These are phyloP conservation scores for Coemansia sp. DNA, from an alignment of 192 early-diverging fungal species.

Conservation along the genomic window DNA sequence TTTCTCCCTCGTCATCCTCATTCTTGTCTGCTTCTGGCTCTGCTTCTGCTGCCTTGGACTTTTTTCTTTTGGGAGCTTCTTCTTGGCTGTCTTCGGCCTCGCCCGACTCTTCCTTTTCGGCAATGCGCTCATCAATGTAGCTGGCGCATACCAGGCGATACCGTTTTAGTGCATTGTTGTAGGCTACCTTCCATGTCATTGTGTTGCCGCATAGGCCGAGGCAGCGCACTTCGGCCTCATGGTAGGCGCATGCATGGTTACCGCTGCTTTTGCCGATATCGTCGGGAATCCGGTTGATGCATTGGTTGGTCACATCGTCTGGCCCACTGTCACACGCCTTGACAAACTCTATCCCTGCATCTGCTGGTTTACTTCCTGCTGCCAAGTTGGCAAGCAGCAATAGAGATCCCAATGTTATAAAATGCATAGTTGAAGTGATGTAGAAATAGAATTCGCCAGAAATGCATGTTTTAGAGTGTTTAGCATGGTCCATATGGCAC, in stretches of 20 bases:
- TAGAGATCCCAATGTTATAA: neutral
- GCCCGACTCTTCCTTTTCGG: constrained; percentile 42
- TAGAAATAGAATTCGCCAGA: no score
- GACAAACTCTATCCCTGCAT: constrained; percentile 41
- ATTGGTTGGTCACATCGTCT: constrained; percentile 52
- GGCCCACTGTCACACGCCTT: constrained; percentile 46
- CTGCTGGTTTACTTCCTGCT: constrained; percentile 8
- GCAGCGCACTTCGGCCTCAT: constrained; percentile 50
- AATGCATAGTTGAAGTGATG: neutral
- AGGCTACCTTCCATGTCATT: constrained; percentile 46
- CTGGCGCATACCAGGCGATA: constrained; percentile 50
- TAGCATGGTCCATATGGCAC: no score
- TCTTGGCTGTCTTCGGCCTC: constrained; percentile 12
- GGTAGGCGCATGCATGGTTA: constrained; percentile 51
- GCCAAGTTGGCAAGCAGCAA: neutral
- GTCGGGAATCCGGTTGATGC: constrained; percentile 52
- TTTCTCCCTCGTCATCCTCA: constrained; percentile 11
- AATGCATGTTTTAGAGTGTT: no score
- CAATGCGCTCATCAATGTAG: constrained; percentile 42
- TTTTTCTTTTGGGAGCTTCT: constrained; percentile 9
- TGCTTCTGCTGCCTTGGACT: neutral
- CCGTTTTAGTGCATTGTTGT: constrained; percentile 45
- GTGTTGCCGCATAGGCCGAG: constrained; percentile 52
- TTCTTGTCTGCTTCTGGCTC: constrained; percentile 6
- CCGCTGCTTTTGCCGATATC: constrained; percentile 36